A percentile compares a stretch with the other conserved stretches of the same genome.
Evolutionary conservation across 2,329 filamentous ascomycete species (phyloP).

Genomic region (Colletotrichum caudatum): DNA sequence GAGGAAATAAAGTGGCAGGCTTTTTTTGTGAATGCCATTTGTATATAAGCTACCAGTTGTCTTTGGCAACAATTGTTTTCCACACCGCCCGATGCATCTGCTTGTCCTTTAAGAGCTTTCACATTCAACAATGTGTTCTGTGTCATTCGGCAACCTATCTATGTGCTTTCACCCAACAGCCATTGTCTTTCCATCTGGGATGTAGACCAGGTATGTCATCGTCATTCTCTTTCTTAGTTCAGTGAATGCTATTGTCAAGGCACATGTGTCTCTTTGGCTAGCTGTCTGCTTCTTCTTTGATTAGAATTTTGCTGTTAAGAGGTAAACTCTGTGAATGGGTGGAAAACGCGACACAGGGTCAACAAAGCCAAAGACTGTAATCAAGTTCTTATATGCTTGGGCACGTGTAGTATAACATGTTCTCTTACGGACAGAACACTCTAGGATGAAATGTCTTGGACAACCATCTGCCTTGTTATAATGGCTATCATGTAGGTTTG

Average conservation of each 20-base stretch:
- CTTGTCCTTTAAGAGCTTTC: not conserved
- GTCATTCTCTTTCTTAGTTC: not conserved
- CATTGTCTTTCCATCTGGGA: not conserved
- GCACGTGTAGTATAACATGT: not conserved
- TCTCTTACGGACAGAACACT: not conserved
- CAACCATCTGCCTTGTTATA: not conserved
- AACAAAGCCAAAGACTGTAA: not conserved
- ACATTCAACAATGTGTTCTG: not conserved
- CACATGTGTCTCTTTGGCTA: not conserved
- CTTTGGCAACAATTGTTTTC: not conserved
- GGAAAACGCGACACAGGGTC: not conserved
- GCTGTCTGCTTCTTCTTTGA: not conserved
- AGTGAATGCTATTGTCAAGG: not conserved
- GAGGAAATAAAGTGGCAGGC: not conserved
- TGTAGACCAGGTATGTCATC: not conserved
- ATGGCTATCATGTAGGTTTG: not conserved
- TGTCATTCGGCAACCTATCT: not conserved
- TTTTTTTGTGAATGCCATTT: not conserved
- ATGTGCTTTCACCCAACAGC: not conserved
- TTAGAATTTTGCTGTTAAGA: not conserved
- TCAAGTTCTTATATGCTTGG: not conserved
- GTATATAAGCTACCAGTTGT: not conserved
- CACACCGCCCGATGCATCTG: not conserved
- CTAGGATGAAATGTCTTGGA: not conserved
- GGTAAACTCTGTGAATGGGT: not conserved